Base-by-base conservation (phyloP, 352 stramenopile genomes). In the Globisporangium rhizosaccharum region DNA sequence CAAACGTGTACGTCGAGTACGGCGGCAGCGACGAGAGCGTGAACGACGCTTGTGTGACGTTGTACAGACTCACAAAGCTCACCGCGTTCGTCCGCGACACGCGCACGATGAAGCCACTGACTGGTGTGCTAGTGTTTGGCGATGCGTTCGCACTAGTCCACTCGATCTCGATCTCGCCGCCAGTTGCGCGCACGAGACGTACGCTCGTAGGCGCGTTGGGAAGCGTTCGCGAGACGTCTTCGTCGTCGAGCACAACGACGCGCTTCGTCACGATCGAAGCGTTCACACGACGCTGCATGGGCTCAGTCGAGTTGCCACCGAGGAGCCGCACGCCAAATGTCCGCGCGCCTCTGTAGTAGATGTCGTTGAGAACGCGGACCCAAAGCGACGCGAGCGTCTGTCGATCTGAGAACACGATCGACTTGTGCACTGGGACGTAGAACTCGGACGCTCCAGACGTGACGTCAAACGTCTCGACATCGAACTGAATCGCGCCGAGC, bases 391-490 rank as follows among this genome's bases (percentile, higher is more conserved):
- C 55, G 2, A 48, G n/a, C 17, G 46, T 77, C 48, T 89, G 71
- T 0, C 68, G 68, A 28, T 87, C 68, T 0, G 26, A 10, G 15
- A 89, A 66, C 3, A 36, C 18, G 0, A 75, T 53, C 12, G 55
- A 72, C 37, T 68, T 58, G 2, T 53, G 61, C 0, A 77, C 12
- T 0, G 57, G 41, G 18, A 86, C 15, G 37, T 87, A 89, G 45
- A 85, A 55, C 11, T 63, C 51, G 5, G 54, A 62, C n/a, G 65
- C 54, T 25, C 6, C 3, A 18, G 58, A 65, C 3, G 36, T 62
- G 9, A 84, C 70, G 42, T 82, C 73, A 36, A 87, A 87, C 17
- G 76, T 81, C 57, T 83, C 73, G 12, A 84, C 51, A 8, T 65
- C 51, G 20, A 85, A 72, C 1, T 9, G n/a, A 2, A 87, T 51